These are phyloP conservation scores for Pyrus pyrifolia DNA, from an alignment of 306 rosid genomes.

Conservation along the genomic window DNA sequence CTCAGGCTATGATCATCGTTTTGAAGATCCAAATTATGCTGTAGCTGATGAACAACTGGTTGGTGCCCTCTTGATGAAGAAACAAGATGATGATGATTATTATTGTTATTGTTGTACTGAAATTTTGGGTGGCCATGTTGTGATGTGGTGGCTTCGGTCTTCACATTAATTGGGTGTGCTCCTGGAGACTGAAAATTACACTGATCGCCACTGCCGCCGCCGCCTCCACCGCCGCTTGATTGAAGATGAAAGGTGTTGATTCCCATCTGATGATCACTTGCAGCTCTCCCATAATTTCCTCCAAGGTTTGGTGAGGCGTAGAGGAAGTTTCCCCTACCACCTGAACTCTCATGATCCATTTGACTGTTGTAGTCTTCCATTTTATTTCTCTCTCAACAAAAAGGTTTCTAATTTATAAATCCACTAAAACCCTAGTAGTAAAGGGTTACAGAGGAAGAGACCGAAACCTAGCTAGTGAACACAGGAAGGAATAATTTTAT, in stretches of 20 bases:
- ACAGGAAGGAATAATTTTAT: not conserved
- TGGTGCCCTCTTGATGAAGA: slow-evolving; percentile 43
- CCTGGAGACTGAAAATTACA: slow-evolving; percentile 36
- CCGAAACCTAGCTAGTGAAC: slow-evolving; percentile 7
- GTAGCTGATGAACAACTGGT: slow-evolving; percentile 13
- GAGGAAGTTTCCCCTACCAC: slow-evolving; percentile 68
- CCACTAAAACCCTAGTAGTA: slow-evolving; percentile 19
- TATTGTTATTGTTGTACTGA: slow-evolving; percentile 17
- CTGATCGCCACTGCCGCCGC: slow-evolving; percentile 21
- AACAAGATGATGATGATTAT: slow-evolving; percentile 10
- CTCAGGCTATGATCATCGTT: slow-evolving; percentile 1
- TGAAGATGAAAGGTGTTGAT: slow-evolving; percentile 58
- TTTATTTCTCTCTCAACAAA: slow-evolving; percentile 6
- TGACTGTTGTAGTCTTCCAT: slow-evolving; percentile 71
- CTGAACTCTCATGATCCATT: slow-evolving; percentile 40
- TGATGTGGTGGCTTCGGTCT: slow-evolving; percentile 54
- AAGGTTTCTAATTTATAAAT: not conserved
- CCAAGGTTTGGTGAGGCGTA: slow-evolving; percentile 39
- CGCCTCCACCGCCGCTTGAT: slow-evolving; percentile 30
- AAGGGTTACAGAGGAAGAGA: not conserved
- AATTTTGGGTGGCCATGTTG: slow-evolving; percentile 45
- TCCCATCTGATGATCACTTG: slow-evolving; percentile 31
- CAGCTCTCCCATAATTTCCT: slow-evolving; percentile 38
- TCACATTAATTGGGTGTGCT: slow-evolving; percentile 37
- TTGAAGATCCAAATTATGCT: not conserved